Evolutionary conservation across 2,329 filamentous ascomycete species (phyloP).

Genomic region (Bimuria novae-zelandiae): DNA sequence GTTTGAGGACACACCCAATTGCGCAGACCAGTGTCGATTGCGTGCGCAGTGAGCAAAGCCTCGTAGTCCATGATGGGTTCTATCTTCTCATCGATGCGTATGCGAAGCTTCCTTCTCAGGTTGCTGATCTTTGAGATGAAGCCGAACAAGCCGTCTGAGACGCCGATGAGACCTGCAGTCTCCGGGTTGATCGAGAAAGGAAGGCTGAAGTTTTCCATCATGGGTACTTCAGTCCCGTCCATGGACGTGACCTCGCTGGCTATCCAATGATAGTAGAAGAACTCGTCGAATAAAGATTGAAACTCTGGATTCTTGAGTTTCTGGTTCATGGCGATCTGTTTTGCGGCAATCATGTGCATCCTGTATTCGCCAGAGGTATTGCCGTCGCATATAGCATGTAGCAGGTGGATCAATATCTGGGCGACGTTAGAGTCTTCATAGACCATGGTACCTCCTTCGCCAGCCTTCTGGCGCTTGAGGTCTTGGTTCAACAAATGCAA

Average conservation of each 20-base stretch:
- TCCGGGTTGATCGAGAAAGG: conserved; percentile 61
- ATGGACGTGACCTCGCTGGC: conserved; percentile 62
- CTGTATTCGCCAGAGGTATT: conserved; percentile 72
- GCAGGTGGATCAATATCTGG: conserved; percentile 62
- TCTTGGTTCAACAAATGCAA: conserved; percentile 58
- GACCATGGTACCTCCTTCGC: conserved; percentile 41
- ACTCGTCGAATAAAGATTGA: conserved; percentile 71
- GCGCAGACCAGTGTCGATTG: conserved; percentile 75
- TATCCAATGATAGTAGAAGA: conserved; percentile 82
- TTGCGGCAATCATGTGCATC: conserved; percentile 77
- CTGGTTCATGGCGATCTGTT: conserved; percentile 66
- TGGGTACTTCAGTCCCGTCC: conserved; percentile 57
- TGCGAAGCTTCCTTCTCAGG: conserved; percentile 74
- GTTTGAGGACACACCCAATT: conserved; percentile 70
- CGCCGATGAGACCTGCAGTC: conserved; percentile 70
- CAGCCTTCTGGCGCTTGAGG: conserved; percentile 44
- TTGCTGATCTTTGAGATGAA: conserved; percentile 79
- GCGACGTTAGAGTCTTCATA: conserved; percentile 64
- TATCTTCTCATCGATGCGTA: conserved; percentile 63
- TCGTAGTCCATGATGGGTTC: conserved; percentile 75
- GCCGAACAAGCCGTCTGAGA: conserved; percentile 79
- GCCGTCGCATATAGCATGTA: conserved; percentile 66
- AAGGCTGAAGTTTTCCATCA: conserved; percentile 58
- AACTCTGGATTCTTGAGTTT: conserved; percentile 70
- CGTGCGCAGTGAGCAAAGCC: conserved; percentile 71